Evolutionary conservation across 2,329 filamentous ascomycete genomes (phyloP).

Genomic region (Fusarium nurragi): DNA sequence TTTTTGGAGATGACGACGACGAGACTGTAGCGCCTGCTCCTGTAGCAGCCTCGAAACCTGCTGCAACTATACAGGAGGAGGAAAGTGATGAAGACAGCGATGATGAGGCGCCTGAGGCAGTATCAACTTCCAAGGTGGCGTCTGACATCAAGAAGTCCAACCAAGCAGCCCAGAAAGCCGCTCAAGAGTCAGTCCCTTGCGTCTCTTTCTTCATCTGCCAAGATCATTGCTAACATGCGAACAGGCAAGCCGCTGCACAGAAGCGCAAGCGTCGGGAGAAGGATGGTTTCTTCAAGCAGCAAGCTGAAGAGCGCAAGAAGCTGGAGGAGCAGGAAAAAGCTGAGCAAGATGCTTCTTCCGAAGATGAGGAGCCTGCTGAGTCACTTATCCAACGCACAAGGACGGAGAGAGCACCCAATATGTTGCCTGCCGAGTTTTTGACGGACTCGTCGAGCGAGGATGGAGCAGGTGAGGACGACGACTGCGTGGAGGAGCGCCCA

Average conservation of each 20-base stretch:
- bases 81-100: slow-evolving; percentile 57
- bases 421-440: slow-evolving; percentile 64
- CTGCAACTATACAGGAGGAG: slow-evolving; percentile 35
- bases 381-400: slow-evolving; percentile 37
- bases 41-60: slow-evolving; percentile 14
- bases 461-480: slow-evolving; percentile 47
- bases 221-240: slow-evolving; percentile 12
- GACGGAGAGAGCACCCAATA: slow-evolving; percentile 52
- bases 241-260: slow-evolving; percentile 59
- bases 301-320: slow-evolving; percentile 61
- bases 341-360: slow-evolving; percentile 23
- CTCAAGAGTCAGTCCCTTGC: slow-evolving; percentile 57
- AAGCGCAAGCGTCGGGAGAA: slow-evolving; percentile 67
- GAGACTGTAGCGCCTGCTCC: slow-evolving; percentile 27
- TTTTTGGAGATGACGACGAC: slow-evolving; percentile 50
- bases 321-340: slow-evolving; percentile 40
- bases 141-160: slow-evolving; percentile 57
- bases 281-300: slow-evolving; percentile 63
- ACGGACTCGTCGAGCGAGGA: slow-evolving; percentile 61
- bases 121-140: slow-evolving; percentile 63
- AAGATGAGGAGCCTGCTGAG: slow-evolving; percentile 17
- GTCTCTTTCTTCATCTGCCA: neutral
- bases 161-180: slow-evolving; percentile 59
- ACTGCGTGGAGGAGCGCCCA: slow-evolving; percentile 39
- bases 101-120: slow-evolving; percentile 66